Conservation (phyloP, 2,329 filamentous ascomycete species). For the Colletotrichum tropicicola region DNA sequence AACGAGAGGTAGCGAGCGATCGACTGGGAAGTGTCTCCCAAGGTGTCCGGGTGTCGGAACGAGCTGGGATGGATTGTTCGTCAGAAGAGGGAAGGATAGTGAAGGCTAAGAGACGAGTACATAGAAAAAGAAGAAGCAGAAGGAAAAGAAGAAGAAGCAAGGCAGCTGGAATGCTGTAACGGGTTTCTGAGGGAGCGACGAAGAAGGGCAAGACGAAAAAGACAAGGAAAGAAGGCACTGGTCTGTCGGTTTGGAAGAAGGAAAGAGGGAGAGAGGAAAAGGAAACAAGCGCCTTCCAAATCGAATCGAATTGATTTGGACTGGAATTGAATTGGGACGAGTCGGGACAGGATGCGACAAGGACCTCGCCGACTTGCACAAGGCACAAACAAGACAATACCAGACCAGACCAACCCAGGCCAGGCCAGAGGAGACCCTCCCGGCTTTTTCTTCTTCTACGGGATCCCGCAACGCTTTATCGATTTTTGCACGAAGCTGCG, state of each 20-base stretch:
- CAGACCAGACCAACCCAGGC: background rate
- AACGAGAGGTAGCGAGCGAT: slow-evolving; percentile 6
- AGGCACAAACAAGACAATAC: background rate
- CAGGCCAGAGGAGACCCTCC: background rate
- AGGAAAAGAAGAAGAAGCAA: background rate
- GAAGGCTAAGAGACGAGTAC: background rate
- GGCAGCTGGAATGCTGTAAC: slow-evolving; percentile 7
- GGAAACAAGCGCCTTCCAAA: background rate
- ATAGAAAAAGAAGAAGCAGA: background rate
- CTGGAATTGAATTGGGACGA: background rate
- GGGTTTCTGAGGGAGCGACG: slow-evolving; percentile 13
- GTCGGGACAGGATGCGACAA: background rate
- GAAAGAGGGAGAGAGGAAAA: background rate
- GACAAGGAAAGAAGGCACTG: slow-evolving; percentile 22
- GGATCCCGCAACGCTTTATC: background rate
- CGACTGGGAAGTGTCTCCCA: background rate
- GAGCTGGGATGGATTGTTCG: background rate
- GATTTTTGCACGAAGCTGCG: background rate
- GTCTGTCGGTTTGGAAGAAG: background rate
- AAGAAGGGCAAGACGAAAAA: slow-evolving; percentile 15
- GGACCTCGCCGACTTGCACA: slow-evolving; percentile 11
- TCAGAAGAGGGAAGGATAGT: background rate
- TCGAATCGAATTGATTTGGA: background rate
- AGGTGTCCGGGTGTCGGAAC: background rate
- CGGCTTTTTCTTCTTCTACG: background rate